Evolutionary conservation across 2,329 filamentous ascomycete genomes (phyloP), one percentile per base, ranked within the genome.

Genomic region (Hyphodiscus sp.): DNA sequence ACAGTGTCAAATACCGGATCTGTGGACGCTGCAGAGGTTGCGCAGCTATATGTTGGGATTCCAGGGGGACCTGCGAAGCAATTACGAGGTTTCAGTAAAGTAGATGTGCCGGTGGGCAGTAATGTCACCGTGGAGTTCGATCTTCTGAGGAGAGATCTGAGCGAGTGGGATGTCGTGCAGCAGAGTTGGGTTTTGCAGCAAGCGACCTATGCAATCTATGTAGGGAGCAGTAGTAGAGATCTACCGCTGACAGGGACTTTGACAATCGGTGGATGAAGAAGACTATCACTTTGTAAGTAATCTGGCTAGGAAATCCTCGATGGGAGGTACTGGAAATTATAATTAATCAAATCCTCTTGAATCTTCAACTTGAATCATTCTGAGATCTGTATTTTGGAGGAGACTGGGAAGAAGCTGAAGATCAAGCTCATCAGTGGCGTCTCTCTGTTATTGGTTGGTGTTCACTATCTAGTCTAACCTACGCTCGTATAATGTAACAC

Each of bases 51-150:
- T 47, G 30, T 62, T 2, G 41, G 43, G 1, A 46, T 61, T 46
- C 59, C 59, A 0, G 50, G 49, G 9, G 51, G 19, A n/a, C 85
- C 86, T 0, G 72, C 78, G 0, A 73, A 76, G 44, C 82, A 86
- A 64, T 71, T 87, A 16, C 76, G 83, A 1, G 83, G 85, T 2
- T 87, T 87, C 56, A 75, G 77, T 23, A 85, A 84, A 65, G 74
- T 81, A 0, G 65, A 63, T 1, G 63, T 87, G 13, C 58, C 65
- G 0, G 72, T 77, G 0, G 74, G 76, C 0, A 67, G 79, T 62
- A 73, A 70, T 2, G 66, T 70, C 4, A 67, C 66, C 1, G 65
- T 81, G 3, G 69, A 59, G 0, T 79, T 87, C 58, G 69, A 74
- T 26, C 65, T 87, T 41, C 81, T 76, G 7, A 73, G 79, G 50